Evolutionary conservation across 1,284 basidiomycete species (phyloP), one percentile per base, ranked within the genome.

Genomic region (Thecaphora thlaspeos): DNA sequence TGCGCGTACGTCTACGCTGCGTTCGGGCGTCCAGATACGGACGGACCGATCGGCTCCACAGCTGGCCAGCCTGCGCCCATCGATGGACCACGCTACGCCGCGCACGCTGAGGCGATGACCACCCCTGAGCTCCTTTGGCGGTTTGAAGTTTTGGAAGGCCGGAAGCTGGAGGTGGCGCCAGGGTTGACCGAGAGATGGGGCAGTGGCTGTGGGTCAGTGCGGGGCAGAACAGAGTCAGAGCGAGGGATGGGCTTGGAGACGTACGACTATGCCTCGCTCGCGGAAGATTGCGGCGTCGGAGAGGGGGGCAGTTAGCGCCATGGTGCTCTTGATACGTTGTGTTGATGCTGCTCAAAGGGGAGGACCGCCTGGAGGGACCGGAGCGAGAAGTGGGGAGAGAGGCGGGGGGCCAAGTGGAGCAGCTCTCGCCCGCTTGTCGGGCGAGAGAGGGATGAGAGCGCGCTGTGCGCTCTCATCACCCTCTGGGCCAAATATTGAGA

Each of bases 11-110:
- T 76, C 74, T 5, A 69, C 50, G 11, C 57, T 57, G 1, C 66
- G 48, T 32, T 73, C 73, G 18, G 71, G 71, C 0, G 68, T 58
- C 73, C 73, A 75, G 18, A 71, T 59, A 7, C 70, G 63, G 10
- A 67, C 59, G 15, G 51, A 32, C 2, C 64, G 49, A 34, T 71
- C 70, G 1, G 55, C 51, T 1, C 67, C 65, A 15, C 63, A 70
- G 8, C 66, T 72, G 15, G 72, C 67, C 2, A 75, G 64, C 28
- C 51, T 62, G 24, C 70, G 58, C 1, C 71, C 73, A 18, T 70
- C 67, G 23, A 68, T 51, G 10, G 55, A 68, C 73, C 73, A 75
- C 0, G 59, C 66, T 2, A 75, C 47, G 7, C 65, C 65, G 10
- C 72, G 70, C 2, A 71, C 60, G 4, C 60, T 59, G 11, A 49